Base-by-base conservation (phyloP, 2,329 filamentous ascomycete species). In the Metarhizium guizhouense region DNA sequence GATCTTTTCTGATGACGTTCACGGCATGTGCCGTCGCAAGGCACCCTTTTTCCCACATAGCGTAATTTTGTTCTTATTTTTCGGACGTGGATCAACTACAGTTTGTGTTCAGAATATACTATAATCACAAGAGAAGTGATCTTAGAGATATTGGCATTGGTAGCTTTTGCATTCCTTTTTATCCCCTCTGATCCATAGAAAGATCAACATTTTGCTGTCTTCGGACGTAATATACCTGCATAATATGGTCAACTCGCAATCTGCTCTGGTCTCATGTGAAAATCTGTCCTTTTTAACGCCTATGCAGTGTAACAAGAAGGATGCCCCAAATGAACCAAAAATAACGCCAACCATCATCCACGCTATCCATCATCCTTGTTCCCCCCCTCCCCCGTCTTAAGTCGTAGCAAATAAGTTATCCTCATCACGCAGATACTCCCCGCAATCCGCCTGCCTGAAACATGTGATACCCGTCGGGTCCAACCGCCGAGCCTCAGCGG, bases 381-480 rank as follows among this genome's bases (percentile, higher is more conserved):
- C 42, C n/a, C 10, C 13, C 30, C 42, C 42, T 20, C 42, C 10
- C 25, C 25, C 25, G 25, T 25, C 25, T 20, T 20, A 45, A 25
- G 18, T 55, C 20, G 58, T 55, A 11, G 58, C 58, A 55, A 86
- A 86, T 54, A 86, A 68, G 55, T 81, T 83, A 67, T 85, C 83
- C 69, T 87, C 84, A 65, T 97, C 93, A 68, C 94, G 84, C 67
- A 99, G 77, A 68, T 96, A 99, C 75, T 97, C 93, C 64, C 94
- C 94, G 63, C 89, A 87, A 75, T 99, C 94, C 1, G 90, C 89
- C 74, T 99, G 94, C 61, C 93, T 81, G 73, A 96, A 97, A 55
- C 87, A 87, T 10, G 90, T 87, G 58, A 96, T 87, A 11, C 87
- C 90, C 0, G 94, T 99, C 0, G 94, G 94, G 60, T 96, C 94